Conservation (phyloP, 257 asterid species). For the Verbena officinalis region DNA sequence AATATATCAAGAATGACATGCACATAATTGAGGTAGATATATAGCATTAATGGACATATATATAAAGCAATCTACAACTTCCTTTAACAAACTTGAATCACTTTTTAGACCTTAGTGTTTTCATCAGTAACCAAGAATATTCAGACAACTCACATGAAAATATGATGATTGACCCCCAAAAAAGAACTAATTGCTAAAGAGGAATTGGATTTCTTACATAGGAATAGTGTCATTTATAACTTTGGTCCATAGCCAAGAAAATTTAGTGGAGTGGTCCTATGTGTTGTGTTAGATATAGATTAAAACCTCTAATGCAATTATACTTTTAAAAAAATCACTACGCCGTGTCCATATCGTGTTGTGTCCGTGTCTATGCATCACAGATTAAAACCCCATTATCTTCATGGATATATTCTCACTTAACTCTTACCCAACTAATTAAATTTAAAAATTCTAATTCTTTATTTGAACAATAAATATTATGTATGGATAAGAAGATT, state of each 20-base stretch:
- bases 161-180: not conserved
- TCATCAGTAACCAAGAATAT: conserved; percentile 20
- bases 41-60: not conserved
- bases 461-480: too few relatives aligned
- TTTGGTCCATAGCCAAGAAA: conserved; percentile 26
- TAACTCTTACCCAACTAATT: too few relatives aligned
- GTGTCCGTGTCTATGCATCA: too few relatives aligned
- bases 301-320: too few relatives aligned
- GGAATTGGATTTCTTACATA: not conserved
- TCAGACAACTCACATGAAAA: conserved; percentile 32
- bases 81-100: conserved; percentile 10
- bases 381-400: too few relatives aligned
- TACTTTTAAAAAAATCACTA: too few relatives aligned
- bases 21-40: conserved; percentile 9
- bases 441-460: too few relatives aligned
- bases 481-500: too few relatives aligned
- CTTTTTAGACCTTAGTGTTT: conserved; percentile 22
- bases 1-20: too few relatives aligned
- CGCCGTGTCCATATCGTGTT: too few relatives aligned
- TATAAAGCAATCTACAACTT: conserved; percentile 19
- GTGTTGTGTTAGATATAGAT: not conserved
- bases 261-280: conserved; percentile 1
- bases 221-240: conserved; percentile 10
- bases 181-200: not conserved
- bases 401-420: not conserved